Evolutionary conservation across 345 rosid species (phyloP), one percentile per base, ranked within the genome.

Genomic region (Salix dunnii): DNA sequence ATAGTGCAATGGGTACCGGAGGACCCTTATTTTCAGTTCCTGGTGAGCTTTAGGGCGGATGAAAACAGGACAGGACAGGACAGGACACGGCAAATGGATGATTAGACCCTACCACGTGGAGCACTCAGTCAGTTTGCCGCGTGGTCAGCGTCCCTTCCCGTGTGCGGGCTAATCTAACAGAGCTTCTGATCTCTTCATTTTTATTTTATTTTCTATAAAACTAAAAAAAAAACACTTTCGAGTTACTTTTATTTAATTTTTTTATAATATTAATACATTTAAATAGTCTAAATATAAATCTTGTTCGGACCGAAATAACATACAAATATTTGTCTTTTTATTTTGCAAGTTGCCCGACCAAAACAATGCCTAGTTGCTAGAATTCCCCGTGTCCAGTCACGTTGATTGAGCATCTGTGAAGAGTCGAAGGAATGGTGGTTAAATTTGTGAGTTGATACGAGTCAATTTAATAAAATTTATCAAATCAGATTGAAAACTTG

Each of bases 101-200:
- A 72, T 48, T 17, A 6, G 78, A 55, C 80, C 82, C 69, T 46
- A 62, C 82, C 82, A 75, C 74, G 82, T 77, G 82, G 55, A 25
- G 30, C 14, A 48, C 69, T 16, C 31, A 67, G 14, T 71, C 76
- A 55, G n/a, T 21, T 27, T 70, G 14, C 67, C 42, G 23, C 40
- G 25, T 36, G 38, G 11, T 14, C 33, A 7, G 53, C 10, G 62
- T 36, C 11, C 31, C 60, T 42, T 0, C n/a, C 2, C 49, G 35
- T 42, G 46, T 10, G 1, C 10, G 46, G 46, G 46, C 13, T 40
- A 40, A 40, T 62, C 66, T 2, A 28, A 28, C 66, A 62, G 8
- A 6, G 27, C 51, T 46, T 16, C 18, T 18, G 6, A 46, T 46
- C 20, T 46, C 17, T 46, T 46, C 6, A 40, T 40, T 7, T 40